Conservation (phyloP, 1,284 basidiomycete genomes). For the Irpex sp. region DNA sequence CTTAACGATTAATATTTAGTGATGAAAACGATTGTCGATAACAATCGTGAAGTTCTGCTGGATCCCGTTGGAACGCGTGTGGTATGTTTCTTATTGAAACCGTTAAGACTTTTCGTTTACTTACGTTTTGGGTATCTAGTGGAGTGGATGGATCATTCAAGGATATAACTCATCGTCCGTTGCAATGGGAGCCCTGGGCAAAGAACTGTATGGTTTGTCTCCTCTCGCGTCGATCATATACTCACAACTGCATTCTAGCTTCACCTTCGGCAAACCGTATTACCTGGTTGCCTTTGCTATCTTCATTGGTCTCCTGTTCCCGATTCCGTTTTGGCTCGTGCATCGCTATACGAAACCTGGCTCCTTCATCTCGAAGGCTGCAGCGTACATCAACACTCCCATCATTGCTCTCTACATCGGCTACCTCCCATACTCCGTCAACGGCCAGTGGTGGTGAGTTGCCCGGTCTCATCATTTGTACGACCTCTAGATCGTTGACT, state of each 20-base stretch:
- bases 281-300: slow-evolving; percentile 57
- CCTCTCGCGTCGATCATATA: neutral
- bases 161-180: slow-evolving; percentile 63
- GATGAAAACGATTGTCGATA: slow-evolving; percentile 58
- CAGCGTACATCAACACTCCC: slow-evolving; percentile 58
- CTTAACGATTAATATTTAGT: slow-evolving; percentile 35
- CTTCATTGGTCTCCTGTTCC: slow-evolving; percentile 57
- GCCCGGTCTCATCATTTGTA: slow-evolving; percentile 1
- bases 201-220: slow-evolving; percentile 46
- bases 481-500: slow-evolving; percentile 30
- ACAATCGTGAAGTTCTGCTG: slow-evolving; percentile 54
- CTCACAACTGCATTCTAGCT: slow-evolving; percentile 17
- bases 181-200: slow-evolving; percentile 64
- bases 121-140: slow-evolving; percentile 28
- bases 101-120: neutral
- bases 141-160: slow-evolving; percentile 64
- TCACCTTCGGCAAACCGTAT: slow-evolving; percentile 51
- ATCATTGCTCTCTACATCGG: slow-evolving; percentile 61
- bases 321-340: slow-evolving; percentile 59
- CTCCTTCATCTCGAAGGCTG: slow-evolving; percentile 37
- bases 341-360: slow-evolving; percentile 47
- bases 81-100: slow-evolving; percentile 30
- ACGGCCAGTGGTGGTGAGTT: slow-evolving; percentile 50
- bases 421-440: slow-evolving; percentile 64
- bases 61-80: slow-evolving; percentile 59